Base-by-base conservation (phyloP, 139 green algal genomes). In the Microglena sp. region DNA sequence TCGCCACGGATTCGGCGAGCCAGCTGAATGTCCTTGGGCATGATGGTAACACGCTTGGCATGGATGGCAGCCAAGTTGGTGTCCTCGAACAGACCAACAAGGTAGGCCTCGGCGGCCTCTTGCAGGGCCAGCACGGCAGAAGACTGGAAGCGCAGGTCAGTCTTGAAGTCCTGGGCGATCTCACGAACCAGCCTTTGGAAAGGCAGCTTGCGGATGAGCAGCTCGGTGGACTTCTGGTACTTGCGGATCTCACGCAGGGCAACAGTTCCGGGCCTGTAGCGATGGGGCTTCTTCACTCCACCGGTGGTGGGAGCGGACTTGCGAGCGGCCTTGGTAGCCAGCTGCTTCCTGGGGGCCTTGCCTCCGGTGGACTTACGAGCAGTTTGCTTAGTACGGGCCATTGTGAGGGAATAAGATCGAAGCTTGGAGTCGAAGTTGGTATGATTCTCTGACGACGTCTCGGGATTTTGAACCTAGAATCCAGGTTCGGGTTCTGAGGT, bases 141-240 rank as follows among this genome's bases (percentile, higher is more conserved):
- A 68, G 72, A 82, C 86, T 98, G 93, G 87, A 97, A 99, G 69
- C 93, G 84, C 77, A 97, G 84, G 88, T 98, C 93, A 54, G 92
- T 96, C 88, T 98, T 97, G 92, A 97, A 98, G 84, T 98, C 93
- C 86, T 97, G 90, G 33, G 92, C 90, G 60, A 98, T 98, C 82
- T 98, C 92, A 58, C 93, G 85, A 8, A 98, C 92, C 60, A 98
- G 82, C 55, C 91, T 82, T 84, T 97, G 91, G 80, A 97, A 97
- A 61, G 91, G 91, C 68, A 96, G 83, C 87, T 96, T 96, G 74
- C 91, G 84, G 79, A 97, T 95, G n/a, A 97, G 86, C 73, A 92
- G 82, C 79, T 95, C 88, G 3, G 89, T 95, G 68, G 79, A 89
- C 84, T 95, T 96, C 88, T 96, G 89, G 80, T 95, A 96, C 81